Evolutionary conservation across 108 stramenopile species (phyloP).

Genomic region (Fragilariopsis cylindrus): DNA sequence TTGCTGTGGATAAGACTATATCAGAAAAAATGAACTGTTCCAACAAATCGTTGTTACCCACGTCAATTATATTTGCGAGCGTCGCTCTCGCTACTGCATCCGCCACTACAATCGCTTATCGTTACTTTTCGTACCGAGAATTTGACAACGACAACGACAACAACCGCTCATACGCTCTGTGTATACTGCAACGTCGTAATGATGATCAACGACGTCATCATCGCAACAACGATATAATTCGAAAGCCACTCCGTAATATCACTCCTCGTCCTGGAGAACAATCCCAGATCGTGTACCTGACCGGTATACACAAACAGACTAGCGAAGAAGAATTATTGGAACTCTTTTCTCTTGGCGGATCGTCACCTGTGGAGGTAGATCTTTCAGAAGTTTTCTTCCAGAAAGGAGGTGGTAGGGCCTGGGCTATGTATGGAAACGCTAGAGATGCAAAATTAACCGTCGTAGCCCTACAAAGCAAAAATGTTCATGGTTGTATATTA

Average conservation of each 20-base stretch:
- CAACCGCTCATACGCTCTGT: background rate
- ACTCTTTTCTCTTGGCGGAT: constrained; percentile 6
- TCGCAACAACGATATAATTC: background rate
- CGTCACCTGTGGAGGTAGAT: constrained; percentile 8
- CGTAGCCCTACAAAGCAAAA: constrained; percentile 2
- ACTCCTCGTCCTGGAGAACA: constrained; percentile 8
- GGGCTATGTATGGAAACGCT: constrained; percentile 2
- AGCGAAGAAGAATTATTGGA: constrained; percentile 3
- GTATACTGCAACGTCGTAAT: background rate
- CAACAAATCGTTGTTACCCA: background rate
- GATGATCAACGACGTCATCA: background rate
- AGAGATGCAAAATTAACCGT: background rate
- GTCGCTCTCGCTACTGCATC: constrained; percentile 1
- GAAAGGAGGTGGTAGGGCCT: constrained; percentile 7
- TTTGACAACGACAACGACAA: background rate
- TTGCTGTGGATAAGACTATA: too few relatives aligned
- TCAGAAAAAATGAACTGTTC: too few relatives aligned
- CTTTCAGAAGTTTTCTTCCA: constrained; percentile 16
- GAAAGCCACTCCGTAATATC: constrained; percentile 6
- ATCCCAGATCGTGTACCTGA: constrained; percentile 11
- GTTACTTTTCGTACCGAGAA: constrained; percentile 1
- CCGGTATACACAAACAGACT: constrained; percentile 13
- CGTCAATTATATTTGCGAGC: background rate
- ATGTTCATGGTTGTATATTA: constrained; percentile 5
- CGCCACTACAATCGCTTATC: background rate